Base-by-base conservation (phyloP, 306 rosid species). In the Rubus idaeus region DNA sequence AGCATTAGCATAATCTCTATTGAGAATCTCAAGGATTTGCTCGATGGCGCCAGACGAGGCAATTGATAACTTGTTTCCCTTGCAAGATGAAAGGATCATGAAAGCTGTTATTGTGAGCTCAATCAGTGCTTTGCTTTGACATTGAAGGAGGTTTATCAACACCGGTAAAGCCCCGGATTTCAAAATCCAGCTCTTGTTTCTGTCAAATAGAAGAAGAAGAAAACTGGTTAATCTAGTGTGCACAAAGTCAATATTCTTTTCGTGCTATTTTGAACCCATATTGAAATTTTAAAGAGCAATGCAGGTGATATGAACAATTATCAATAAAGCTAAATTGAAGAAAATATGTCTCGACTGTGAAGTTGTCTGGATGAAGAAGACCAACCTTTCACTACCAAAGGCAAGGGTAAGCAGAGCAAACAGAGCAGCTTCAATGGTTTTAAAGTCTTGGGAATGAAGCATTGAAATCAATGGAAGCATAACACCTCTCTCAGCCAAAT, bases 301-400 rank as follows among this genome's bases (percentile, higher is more conserved):
- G 35, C 35, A 30, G 35, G 37, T 20, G 39, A 58, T 23, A 39
- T 35, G 68, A 37, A 62, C 20, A 58, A 23, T 23, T 58, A 58
- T 30, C 35, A 30, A 30, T 30, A 30, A 30, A 30, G 35, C 35
- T 30, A 30, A 30, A 30, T 30, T 35, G 68, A 62, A 35, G 44
- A 4, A 37, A 58, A 58, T 60, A 60, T 45, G 12, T 45, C 11
- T 45, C 35, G 7, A 45, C 49, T 45, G 10, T 11, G 65, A 60
- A 60, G 42, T 26, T 30, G 35, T 13, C 68, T 5, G 1, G 1
- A 26, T 12, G 39, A 58, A 58, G 39, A 10, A 84, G 72, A 73
- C 91, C 80, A 80, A 93, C 97, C 97, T 73, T 82, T 93, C 97
- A 77, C 92, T 90, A 58, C 96, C 96, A 78, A 87, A 90, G 79